Percentiles rank a stretch among this genome's conserved stretches.
Evolutionary conservation across 2,329 filamentous ascomycete genomes (phyloP).

Genomic region (Salinomyces thailandicus): DNA sequence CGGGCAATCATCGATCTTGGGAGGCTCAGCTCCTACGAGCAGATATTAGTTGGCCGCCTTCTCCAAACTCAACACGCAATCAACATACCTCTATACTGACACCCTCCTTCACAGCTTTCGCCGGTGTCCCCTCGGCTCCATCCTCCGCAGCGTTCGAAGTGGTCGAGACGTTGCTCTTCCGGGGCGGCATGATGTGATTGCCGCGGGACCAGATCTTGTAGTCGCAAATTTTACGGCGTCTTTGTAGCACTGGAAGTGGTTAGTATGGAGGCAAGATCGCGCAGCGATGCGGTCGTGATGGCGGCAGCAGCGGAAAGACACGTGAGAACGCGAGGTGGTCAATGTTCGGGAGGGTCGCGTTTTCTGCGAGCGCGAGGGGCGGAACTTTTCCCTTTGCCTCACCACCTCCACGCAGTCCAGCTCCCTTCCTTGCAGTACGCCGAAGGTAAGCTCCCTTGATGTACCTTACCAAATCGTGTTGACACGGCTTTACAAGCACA

Average conservation of each 20-base stretch:
- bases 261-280: no score
- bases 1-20: slow-evolving; percentile 74
- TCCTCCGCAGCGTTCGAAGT: slow-evolving; percentile 30
- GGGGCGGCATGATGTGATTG: slow-evolving; percentile 37
- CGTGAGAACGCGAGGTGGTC: slow-evolving; percentile 2
- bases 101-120: slow-evolving; percentile 25
- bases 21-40: slow-evolving; percentile 57
- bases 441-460: no score
- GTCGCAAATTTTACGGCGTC: no score
- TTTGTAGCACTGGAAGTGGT: no score
- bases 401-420: no score
- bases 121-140: slow-evolving; percentile 20
- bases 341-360: not conserved
- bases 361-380: not conserved
- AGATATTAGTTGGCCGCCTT: not conserved
- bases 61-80: no score
- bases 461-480: no score
- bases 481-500: no score
- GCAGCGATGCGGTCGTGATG: no score
- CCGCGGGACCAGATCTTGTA: no score
- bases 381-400: not conserved
- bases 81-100: slow-evolving; percentile 35
- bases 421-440: no score
- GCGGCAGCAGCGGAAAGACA: no score
- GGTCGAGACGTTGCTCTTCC: slow-evolving; percentile 37